Base-by-base conservation (phyloP, 768 basidiomycete genomes). In the Lentinula lateritia region DNA sequence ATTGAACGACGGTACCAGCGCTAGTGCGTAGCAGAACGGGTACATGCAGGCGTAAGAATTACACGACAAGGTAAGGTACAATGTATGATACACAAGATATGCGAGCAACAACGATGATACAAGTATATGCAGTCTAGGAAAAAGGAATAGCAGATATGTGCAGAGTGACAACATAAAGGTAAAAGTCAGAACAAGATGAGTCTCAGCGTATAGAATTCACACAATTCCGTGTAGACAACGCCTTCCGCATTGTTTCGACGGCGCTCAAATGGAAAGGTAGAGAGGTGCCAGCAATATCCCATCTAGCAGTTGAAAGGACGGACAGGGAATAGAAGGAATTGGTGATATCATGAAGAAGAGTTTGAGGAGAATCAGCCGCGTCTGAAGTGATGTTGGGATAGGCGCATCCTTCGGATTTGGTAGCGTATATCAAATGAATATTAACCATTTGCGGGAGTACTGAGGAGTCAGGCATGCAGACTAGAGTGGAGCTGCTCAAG, bases 191-290 rank as follows among this genome's bases (percentile, higher is more conserved):
- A 39, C 18, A 38, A 35, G n/a, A 54, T n/a, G 20, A 18, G 18
- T 36, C 28, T 52, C 16, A n/a, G 5, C 18, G 18, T 15, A 54
- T 6, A 7, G 35, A n/a, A 7, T 18, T 38, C 5, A 39, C 5
- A 15, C 56, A 23, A 36, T 42, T 41, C 12, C 45, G 38, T 34
- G 45, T 20, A 38, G 43, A 48, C 41, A 81, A 67, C 16, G 78
- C 78, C 50, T 71, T 70, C 39, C 74, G 72, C 83, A 91, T 89
- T 18, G 78, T 77, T 61, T 90, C 85, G 28, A 90, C 77, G 15
- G 89, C 89, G 35, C 84, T 86, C 39, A 93, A 76, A 68, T 93
- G 91, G 68, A 88, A 84, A 12, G 91, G 92, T 56, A 93, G 70
- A 42, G 76, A 74, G 9, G 83, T 77, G 66, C 73, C 77, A 38